Base-by-base conservation (phyloP, 2,329 filamentous ascomycete genomes). In the Chrysoporthe austroafricana region DNA sequence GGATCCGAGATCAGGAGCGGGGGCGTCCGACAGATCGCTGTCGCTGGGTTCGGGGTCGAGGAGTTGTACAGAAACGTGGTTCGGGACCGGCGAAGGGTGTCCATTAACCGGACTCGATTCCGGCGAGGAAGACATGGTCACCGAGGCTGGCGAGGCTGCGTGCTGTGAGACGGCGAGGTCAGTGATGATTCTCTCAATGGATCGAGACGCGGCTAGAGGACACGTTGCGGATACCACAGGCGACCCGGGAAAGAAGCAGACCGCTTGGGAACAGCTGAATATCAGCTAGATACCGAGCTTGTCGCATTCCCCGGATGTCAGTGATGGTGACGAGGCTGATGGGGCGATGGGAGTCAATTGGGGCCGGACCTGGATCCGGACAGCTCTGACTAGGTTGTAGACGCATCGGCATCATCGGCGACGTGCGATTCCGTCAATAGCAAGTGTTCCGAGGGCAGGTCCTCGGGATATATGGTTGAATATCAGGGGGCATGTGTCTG, bases 21-120 rank as follows among this genome's bases (percentile, higher is more conserved):
- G 86, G 73, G 87, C 83, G 75, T 96, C 91, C 74, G 92, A 94
- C 69, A 91, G 84, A 73, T 94, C 92, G 84, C 89, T 93, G 74
- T 93, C 92, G 79, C 86, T 91, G 72, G 85, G 85, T 70, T 85
- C 74, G 68, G 78, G 79, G 70, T 79, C 78, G 71, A 80, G 77
- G 62, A 79, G 74, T 69, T 77, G 75, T 66, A 79, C 77, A 64
- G 75, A 76, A 68, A 76, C 79, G 72, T 83, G 80, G 73, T 83
- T 82, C 71, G 83, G 80, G 71, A 81, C 79, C 73, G 87, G 85
- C 76, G 87, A 86, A 74, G 83, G 76, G 79, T 90, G 86, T 76
- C 90, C 91, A 80, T 93, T 92, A 75, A 86, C 84, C 76, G 88
- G 83, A 80, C 87, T 84, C 73, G 82, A 80, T 79, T 88, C 83